Conservation (phyloP, 192 early-diverging fungal species). For the Thoreauomyces humboldtii region DNA sequence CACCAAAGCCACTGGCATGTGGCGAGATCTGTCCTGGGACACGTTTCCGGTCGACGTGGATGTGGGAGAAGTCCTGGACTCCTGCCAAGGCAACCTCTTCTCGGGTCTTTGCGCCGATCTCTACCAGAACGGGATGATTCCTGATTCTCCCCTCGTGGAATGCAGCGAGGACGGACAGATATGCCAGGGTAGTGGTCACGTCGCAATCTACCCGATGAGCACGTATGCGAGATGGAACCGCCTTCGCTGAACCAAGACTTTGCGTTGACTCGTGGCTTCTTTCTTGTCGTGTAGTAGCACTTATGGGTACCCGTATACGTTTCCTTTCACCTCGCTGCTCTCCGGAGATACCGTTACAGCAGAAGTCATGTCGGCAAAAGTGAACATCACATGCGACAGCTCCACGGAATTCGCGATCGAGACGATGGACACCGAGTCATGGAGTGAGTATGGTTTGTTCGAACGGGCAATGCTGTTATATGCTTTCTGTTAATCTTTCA, state of each 20-base stretch:
- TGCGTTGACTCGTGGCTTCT: neutral
- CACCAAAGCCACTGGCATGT: neutral
- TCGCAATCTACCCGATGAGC: no score
- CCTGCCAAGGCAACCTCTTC: neutral
- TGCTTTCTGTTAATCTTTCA: no score
- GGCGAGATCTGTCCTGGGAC: neutral
- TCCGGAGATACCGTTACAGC: neutral
- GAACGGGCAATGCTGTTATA: no score
- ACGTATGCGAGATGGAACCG: no score
- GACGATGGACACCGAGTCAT: no score
- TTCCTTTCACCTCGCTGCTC: neutral
- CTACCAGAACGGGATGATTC: no score
- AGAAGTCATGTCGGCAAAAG: neutral
- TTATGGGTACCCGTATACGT: neutral
- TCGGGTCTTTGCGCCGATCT: no score
- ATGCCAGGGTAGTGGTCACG: no score
- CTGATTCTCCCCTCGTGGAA: no score
- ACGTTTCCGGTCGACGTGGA: neutral
- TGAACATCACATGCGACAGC: neutral
- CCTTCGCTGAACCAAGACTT: no score
- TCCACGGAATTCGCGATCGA: neutral
- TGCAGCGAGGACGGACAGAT: no score
- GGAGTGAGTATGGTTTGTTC: no score
- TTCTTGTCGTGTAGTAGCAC: neutral
- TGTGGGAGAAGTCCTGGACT: neutral